Evolutionary conservation across 1,284 basidiomycete species (phyloP).

Genomic region (Cutaneotrichosporon mucoides): DNA sequence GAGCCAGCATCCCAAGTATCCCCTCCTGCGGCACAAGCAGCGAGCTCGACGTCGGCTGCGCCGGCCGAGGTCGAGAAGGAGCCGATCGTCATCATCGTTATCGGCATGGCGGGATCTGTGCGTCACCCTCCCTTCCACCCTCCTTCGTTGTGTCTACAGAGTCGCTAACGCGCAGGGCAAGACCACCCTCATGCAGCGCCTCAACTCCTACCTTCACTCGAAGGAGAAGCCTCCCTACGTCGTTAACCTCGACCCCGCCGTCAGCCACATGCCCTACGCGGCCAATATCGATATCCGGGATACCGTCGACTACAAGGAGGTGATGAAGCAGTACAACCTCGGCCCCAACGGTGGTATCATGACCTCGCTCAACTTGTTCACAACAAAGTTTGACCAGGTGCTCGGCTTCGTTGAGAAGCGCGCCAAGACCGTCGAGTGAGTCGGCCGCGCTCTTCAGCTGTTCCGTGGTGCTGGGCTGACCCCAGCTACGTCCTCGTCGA

Average conservation of each 20-base stretch:
- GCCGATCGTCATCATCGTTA: constrained; percentile 76
- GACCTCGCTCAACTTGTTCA: constrained; percentile 95
- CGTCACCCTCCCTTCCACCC: constrained; percentile 14
- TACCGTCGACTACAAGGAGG: constrained; percentile 93
- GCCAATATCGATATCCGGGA: constrained; percentile 98
- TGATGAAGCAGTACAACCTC: constrained; percentile 99
- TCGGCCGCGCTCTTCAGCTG: too few relatives aligned
- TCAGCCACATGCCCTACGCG: constrained; percentile 82
- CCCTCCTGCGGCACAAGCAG: background rate
- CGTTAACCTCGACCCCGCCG: constrained; percentile 96
- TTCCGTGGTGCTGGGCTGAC: too few relatives aligned
- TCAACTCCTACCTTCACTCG: constrained; percentile 78
- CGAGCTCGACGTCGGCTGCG: background rate
- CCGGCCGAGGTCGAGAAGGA: constrained; percentile 49
- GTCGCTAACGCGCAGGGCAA: constrained; percentile 62
- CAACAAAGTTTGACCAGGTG: constrained; percentile 99
- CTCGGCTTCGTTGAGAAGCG: constrained; percentile 87
- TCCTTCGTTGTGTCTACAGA: background rate
- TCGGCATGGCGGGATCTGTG: constrained; percentile 54
- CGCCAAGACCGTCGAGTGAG: constrained; percentile 79
- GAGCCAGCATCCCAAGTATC: background rate
- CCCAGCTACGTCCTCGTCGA: constrained; percentile 86
- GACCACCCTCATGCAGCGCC: constrained; percentile 91
- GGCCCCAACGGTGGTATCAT: constrained; percentile 98
- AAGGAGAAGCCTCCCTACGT: constrained; percentile 74